Evolutionary conservation across 331 rosid genomes (phyloP), one percentile per base, ranked within the genome.

Genomic region (Quercus phellos): DNA sequence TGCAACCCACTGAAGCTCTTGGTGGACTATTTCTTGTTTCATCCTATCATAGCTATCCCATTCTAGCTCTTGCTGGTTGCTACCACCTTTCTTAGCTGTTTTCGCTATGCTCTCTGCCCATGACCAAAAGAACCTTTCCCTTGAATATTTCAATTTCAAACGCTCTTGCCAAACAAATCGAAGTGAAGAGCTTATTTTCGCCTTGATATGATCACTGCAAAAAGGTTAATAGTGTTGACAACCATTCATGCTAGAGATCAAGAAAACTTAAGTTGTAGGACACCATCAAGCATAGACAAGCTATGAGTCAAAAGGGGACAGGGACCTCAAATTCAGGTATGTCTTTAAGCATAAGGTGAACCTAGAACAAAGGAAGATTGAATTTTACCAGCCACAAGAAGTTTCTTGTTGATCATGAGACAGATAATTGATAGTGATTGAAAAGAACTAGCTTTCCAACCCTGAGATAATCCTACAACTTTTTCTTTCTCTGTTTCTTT

Each of bases 21-120:
- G 86, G 24, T n/a, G 68, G 24, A 64, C 24, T 9, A 75, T 51
- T 73, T 84, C 73, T 78, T 84, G 80, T 63, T 60, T 63, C 38
- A 82, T 82, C 59, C 70, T 84, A 29, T 80, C 73, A 21, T 82
- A 86, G 79, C 90, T 84, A 32, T 80, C 87, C 87, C 92, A 89
- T 43, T 66, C 68, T 26, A 84, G 77, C 79, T 78, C 86, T 74
- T 86, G 79, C 85, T 85, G 86, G 76, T 82, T 88, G 68, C 14
- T 51, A n/a, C 86, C 95, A 77, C 99, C 98, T 66, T 83, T 81
- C 89, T 83, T 91, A 56, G 99, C 97, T 7, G 78, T 92, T 77
- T 87, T 82, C 26, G 93, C 96, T 85, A 94, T 82, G 84, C 82
- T 83, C 75, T 82, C 84, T 21, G 77, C 80, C 98, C 98, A 90